Percentiles rank a stretch among this genome's conserved stretches.
These are phyloP conservation scores for Ziziphus jujuba DNA, from an alignment of 306 rosid genomes.

Conservation along the genomic window DNA sequence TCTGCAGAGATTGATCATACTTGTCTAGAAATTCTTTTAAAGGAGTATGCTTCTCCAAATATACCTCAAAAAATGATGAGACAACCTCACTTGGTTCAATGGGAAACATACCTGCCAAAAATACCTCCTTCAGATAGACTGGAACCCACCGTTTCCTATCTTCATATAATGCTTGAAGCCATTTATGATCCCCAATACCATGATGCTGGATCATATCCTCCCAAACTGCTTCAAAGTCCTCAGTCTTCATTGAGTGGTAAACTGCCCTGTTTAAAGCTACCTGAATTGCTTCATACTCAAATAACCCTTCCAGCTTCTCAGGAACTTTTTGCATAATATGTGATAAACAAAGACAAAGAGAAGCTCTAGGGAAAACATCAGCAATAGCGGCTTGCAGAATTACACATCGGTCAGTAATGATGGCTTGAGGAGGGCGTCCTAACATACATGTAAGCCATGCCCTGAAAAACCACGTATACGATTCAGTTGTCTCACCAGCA, in stretches of 20 bases:
- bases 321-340: constrained; percentile 52
- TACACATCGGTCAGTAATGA: constrained; percentile 47
- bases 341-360: constrained; percentile 53
- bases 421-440: constrained; percentile 74
- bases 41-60: constrained; percentile 45
- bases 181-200: constrained; percentile 48
- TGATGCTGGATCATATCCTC: constrained; percentile 57
- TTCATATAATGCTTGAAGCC: constrained; percentile 65
- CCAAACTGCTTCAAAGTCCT: constrained; percentile 68
- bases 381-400: constrained; percentile 50
- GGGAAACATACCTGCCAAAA: constrained; percentile 60
- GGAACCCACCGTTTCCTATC: constrained; percentile 72
- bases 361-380: constrained; percentile 75
- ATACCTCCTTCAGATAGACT: constrained; percentile 49
- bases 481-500: constrained; percentile 51
- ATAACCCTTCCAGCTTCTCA: constrained; percentile 46
- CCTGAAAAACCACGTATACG: constrained; percentile 71
- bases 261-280: constrained; percentile 47
- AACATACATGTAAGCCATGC: constrained; percentile 69
- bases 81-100: constrained; percentile 42
- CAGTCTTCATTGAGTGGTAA: constrained; percentile 51
- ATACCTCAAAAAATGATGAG: constrained; percentile 43
- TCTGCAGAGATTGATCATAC: constrained; percentile 51
- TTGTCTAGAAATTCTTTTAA: constrained; percentile 50
- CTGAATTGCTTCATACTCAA: constrained; percentile 45